These are phyloP conservation scores for Candida nonsorbophila DNA, from an alignment of 805 yeast genomes.

Conservation along the genomic window DNA sequence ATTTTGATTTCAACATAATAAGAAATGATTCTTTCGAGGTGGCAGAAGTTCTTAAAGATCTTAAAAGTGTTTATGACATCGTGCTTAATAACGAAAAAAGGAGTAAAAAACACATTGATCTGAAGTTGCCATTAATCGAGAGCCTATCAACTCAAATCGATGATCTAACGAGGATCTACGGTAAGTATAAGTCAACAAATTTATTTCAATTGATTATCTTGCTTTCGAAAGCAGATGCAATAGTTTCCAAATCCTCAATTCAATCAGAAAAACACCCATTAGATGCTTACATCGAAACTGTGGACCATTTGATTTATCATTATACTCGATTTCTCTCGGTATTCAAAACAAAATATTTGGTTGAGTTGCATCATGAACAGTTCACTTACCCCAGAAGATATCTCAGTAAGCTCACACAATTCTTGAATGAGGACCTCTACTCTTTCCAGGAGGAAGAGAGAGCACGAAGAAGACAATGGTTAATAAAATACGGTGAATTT, in stretches of 20 bases:
- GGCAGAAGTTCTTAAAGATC: constrained; percentile 47
- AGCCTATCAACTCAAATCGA: constrained; percentile 12
- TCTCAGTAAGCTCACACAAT: constrained; percentile 23
- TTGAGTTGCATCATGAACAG: constrained; percentile 35
- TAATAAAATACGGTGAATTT: constrained; percentile 32
- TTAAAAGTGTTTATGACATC: constrained; percentile 33
- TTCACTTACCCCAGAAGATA: constrained; percentile 34
- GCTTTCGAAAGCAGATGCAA: constrained; percentile 11
- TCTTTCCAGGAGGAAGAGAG: constrained; percentile 28
- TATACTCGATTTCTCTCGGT: constrained; percentile 28
- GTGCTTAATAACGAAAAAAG: constrained; percentile 29
- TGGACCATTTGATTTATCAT: constrained; percentile 27
- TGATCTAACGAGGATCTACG: constrained; percentile 7
- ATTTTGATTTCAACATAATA: constrained; percentile 40
- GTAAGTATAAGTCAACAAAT: constrained; percentile 17
- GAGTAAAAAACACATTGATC: constrained; percentile 16
- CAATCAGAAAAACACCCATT: constrained; percentile 11
- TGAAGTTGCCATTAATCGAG: constrained; percentile 9
- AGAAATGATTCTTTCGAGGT: constrained; percentile 52
- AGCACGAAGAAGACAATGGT: constrained; percentile 30
- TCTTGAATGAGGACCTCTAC: constrained; percentile 26
- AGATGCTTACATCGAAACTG: constrained; percentile 17
- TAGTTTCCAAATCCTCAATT: constrained; percentile 8
- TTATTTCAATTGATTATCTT: constrained; percentile 21
- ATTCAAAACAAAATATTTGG: constrained; percentile 29